A percentile compares a stretch with the other conserved stretches of the same genome.
Evolutionary conservation across 2,329 filamentous ascomycete genomes (phyloP).

Genomic region (Fusarium sp.): DNA sequence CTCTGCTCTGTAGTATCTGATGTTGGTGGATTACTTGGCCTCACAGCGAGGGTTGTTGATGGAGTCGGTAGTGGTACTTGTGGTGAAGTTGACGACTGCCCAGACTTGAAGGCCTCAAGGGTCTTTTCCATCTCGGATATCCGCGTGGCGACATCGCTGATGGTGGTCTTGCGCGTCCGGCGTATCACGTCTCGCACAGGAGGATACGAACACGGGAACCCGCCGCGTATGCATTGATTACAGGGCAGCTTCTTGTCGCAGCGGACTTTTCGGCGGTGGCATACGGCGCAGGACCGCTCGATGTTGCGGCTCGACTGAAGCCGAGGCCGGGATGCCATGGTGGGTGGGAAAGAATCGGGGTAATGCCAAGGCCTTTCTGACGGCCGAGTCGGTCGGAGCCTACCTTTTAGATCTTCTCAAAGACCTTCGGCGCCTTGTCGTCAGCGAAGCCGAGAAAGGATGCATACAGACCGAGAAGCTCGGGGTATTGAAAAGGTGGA

Average conservation of each 20-base stretch:
- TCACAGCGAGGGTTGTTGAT: neutral
- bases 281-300: slow-evolving; percentile 52
- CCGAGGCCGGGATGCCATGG: slow-evolving; percentile 27
- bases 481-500: slow-evolving; percentile 7
- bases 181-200: slow-evolving; percentile 38
- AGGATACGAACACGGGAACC: slow-evolving; percentile 46
- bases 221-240: slow-evolving; percentile 67
- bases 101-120: slow-evolving; percentile 23
- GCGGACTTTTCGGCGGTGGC: slow-evolving; percentile 67
- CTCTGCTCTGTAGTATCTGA: neutral
- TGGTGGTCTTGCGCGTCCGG: slow-evolving; percentile 44
- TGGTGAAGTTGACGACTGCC: slow-evolving; percentile 2
- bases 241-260: slow-evolving; percentile 77
- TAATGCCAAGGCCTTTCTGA: neutral
- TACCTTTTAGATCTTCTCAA: neutral
- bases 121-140: slow-evolving; percentile 49
- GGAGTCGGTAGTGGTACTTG: neutral
- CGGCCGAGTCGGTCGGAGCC: neutral
- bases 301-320: slow-evolving; percentile 8
- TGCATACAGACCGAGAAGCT: neutral
- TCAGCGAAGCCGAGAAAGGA: neutral
- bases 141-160: slow-evolving; percentile 48
- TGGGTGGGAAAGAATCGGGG: neutral
- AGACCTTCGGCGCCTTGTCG: slow-evolving; percentile 11
- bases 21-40: neutral